These are phyloP conservation scores for Helicostylum pulchrum DNA, from an alignment of 192 early-diverging fungal genomes.

Conservation along the genomic window DNA sequence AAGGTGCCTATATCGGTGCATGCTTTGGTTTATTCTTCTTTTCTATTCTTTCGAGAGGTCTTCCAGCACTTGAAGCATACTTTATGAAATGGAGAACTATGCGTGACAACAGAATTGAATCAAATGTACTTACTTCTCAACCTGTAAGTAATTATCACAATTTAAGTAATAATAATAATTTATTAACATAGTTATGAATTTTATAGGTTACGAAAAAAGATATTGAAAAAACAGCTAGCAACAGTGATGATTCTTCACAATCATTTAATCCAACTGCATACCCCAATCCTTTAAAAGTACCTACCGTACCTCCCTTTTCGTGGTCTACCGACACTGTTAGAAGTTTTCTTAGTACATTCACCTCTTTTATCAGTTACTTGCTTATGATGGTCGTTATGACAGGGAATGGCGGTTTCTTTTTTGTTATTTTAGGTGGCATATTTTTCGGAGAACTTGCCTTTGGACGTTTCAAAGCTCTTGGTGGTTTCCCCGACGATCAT, in stretches of 20 bases:
- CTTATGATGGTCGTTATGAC: conserved; percentile 57
- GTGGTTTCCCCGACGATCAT: conserved; percentile 21
- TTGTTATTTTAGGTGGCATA: conserved; percentile 41
- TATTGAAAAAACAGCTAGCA: conserved; percentile 12
- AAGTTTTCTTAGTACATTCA: conserved; percentile 37
- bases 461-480: conserved; percentile 36
- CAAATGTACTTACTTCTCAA: not conserved
- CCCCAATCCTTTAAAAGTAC: conserved; percentile 19
- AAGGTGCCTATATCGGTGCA: conserved; percentile 45
- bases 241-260: not conserved
- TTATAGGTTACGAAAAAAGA: conserved; percentile 1
- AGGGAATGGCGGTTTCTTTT: conserved; percentile 48
- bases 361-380: conserved; percentile 41
- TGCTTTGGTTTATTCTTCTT: conserved; percentile 46
- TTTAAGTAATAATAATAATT: not conserved
- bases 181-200: not conserved
- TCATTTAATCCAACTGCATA: conserved; percentile 1
- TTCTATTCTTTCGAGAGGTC: conserved; percentile 38
- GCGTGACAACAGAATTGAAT: conserved; percentile 21
- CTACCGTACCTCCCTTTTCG: conserved; percentile 40
- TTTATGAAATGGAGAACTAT: conserved; percentile 39
- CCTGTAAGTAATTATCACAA: too few species aligned
- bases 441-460: conserved; percentile 54
- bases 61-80: conserved; percentile 41
- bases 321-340: conserved; percentile 45